Conservation (phyloP, 2,329 filamentous ascomycete species). For the Ascochyta pisi region DNA sequence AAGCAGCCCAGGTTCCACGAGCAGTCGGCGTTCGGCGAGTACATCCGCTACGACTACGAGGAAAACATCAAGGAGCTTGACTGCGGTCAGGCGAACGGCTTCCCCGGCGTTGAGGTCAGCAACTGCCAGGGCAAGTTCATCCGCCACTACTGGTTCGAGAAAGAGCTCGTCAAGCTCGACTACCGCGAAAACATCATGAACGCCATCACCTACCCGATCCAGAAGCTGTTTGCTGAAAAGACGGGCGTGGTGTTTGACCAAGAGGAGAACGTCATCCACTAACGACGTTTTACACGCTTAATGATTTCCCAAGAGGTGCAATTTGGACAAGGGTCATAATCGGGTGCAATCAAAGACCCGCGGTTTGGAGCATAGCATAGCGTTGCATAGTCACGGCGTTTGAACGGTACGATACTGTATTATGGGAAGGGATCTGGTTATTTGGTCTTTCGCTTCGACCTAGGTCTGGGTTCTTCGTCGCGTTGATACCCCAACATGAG, state of each 20-base stretch:
- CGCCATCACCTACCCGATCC: constrained; percentile 45
- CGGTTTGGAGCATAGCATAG: constrained; percentile 24
- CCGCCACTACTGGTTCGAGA: constrained; percentile 50
- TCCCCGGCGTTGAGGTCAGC: constrained; percentile 43
- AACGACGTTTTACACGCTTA: constrained; percentile 47
- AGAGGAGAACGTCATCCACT: constrained; percentile 38
- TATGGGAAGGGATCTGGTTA: constrained; percentile 9
- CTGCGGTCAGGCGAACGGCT: constrained; percentile 49
- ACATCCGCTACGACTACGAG: constrained; percentile 50
- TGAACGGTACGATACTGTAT: constrained; percentile 3
- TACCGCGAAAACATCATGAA: constrained; percentile 49
- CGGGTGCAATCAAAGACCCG: constrained; percentile 38
- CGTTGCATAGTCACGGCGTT: constrained; percentile 37
- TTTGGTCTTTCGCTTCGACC: constrained; percentile 13
- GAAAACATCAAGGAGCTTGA: constrained; percentile 48
- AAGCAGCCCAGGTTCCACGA: constrained; percentile 49
- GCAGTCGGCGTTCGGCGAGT: constrained; percentile 50
- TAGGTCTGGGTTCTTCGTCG: constrained; percentile 27
- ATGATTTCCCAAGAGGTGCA: constrained; percentile 25
- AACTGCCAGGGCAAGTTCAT: constrained; percentile 48
- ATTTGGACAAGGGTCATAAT: constrained; percentile 41
- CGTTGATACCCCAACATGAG: constrained; percentile 33
- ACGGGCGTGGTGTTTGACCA: constrained; percentile 37
- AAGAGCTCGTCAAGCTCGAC: constrained; percentile 42
- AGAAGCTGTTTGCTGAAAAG: constrained; percentile 45